Conservation (phyloP, 352 stramenopile species). For the Phytophthora capsici region DNA sequence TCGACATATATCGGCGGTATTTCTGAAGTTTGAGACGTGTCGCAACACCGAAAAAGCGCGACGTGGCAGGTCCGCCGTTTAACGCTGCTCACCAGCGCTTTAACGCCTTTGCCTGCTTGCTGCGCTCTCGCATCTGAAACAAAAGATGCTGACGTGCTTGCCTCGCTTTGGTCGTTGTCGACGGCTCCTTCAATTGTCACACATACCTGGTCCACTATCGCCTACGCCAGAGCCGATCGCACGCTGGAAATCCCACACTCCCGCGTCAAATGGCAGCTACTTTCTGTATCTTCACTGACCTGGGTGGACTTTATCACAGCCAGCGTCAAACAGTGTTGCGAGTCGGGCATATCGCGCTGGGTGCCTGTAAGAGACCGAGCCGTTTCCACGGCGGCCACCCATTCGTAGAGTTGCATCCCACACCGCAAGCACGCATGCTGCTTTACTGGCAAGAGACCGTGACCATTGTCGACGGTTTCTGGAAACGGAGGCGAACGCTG, state of each 20-base stretch:
- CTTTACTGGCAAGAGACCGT: slow-evolving; percentile 22
- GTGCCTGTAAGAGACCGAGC: slow-evolving; percentile 1
- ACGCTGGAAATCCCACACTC: slow-evolving; percentile 14
- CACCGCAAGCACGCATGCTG: slow-evolving; percentile 11
- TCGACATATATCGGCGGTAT: slow-evolving; percentile 10
- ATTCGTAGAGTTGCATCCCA: slow-evolving; percentile 17
- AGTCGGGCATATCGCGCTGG: slow-evolving; percentile 25
- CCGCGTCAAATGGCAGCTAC: slow-evolving; percentile 4
- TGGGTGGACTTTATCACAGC: slow-evolving; percentile 11
- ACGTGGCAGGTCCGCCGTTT: slow-evolving; percentile 20
- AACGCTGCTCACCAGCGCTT: slow-evolving; percentile 4
- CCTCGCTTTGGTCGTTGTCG: too few species aligned
- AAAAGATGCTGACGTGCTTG: background rate
- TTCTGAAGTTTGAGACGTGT: slow-evolving; percentile 29
- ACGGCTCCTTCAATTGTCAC: slow-evolving; percentile 13
- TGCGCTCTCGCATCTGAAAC: background rate
- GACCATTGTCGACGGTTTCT: slow-evolving; percentile 20
- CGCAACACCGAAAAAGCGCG: slow-evolving; percentile 23
- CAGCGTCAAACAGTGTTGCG: slow-evolving; percentile 21
- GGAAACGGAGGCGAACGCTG: slow-evolving; percentile 11
- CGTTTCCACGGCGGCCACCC: slow-evolving; percentile 20
- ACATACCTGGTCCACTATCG: slow-evolving; percentile 11
- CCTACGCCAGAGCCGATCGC: slow-evolving; percentile 19
- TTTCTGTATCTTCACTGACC: slow-evolving; percentile 6
- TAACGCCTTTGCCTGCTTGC: background rate